phyloP scores from a whole-genome alignment of 2,329 filamentous ascomycete genomes.

The Aspergillus sp. region DNA sequence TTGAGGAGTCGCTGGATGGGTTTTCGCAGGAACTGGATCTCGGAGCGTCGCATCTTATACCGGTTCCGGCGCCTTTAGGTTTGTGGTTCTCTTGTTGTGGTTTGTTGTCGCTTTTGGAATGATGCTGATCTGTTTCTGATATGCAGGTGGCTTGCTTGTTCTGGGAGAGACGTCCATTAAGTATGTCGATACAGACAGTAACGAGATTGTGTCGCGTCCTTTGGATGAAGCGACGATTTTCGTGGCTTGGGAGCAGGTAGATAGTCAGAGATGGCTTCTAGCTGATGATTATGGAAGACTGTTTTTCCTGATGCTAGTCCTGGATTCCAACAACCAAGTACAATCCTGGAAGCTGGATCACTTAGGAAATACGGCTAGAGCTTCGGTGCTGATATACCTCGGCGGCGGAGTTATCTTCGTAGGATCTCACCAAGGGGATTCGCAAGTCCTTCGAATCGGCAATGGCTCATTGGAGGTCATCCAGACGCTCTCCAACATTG shows the following conservation, averaged over 20 bases:
- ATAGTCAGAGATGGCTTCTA: conserved; percentile 79
- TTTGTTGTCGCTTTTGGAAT: background rate
- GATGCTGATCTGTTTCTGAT: conserved; percentile 38
- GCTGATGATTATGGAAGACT: conserved; percentile 88
- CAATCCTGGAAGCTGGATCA: conserved; percentile 69
- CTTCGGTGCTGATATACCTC: conserved; percentile 77
- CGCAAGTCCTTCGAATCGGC: conserved; percentile 71
- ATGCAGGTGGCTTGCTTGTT: conserved; percentile 67
- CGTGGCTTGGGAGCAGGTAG: conserved; percentile 85
- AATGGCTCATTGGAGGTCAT: conserved; percentile 66
- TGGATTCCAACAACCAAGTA: conserved; percentile 66
- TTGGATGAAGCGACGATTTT: conserved; percentile 79
- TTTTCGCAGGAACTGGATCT: conserved; percentile 58
- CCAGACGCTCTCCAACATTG: conserved; percentile 80
- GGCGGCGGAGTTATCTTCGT: conserved; percentile 70
- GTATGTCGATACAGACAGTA: conserved; percentile 79
- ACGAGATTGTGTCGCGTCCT: conserved; percentile 63
- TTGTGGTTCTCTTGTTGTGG: conserved; percentile 18
- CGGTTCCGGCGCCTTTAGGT: conserved; percentile 59
- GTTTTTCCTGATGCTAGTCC: conserved; percentile 77
- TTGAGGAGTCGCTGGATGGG: conserved; percentile 52
- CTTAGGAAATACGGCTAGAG: conserved; percentile 70
- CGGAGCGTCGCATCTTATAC: conserved; percentile 63
- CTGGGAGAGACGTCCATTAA: conserved; percentile 78
- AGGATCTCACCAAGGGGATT: conserved; percentile 90